Evolutionary conservation across 2,329 filamentous ascomycete species (phyloP).

Genomic region (Diaporthe eres): DNA sequence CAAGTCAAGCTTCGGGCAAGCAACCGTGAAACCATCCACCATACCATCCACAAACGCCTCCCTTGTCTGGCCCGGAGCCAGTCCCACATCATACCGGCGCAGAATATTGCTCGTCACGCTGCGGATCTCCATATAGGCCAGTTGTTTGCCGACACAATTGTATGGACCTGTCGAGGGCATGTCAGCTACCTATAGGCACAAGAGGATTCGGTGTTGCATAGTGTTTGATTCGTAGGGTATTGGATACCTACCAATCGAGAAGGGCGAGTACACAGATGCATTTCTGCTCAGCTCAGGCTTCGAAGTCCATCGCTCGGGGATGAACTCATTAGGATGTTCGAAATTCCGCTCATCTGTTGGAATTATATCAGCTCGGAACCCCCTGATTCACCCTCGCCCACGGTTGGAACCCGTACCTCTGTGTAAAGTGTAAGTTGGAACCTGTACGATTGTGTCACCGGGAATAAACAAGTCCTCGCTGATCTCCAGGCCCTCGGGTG

Average conservation of each 20-base stretch:
- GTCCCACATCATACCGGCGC: constrained; percentile 24
- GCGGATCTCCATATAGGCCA: constrained; percentile 40
- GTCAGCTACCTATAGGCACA: background rate
- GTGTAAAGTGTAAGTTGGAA: constrained; percentile 33
- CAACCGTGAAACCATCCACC: constrained; percentile 38
- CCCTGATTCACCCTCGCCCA: background rate
- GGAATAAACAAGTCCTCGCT: constrained; percentile 34
- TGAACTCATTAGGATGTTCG: constrained; percentile 46
- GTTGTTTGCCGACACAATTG: constrained; percentile 38
- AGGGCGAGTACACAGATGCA: constrained; percentile 38
- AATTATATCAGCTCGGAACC: background rate
- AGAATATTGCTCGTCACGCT: constrained; percentile 32
- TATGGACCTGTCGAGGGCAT: constrained; percentile 27
- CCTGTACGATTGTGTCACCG: constrained; percentile 30
- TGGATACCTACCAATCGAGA: constrained; percentile 31
- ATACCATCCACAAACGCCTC: constrained; percentile 30
- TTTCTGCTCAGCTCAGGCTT: constrained; percentile 48
- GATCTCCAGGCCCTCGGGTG: constrained; percentile 30
- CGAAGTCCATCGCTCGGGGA: constrained; percentile 53
- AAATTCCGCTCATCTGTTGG: constrained; percentile 42
- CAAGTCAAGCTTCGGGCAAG: constrained; percentile 34
- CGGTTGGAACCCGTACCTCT: background rate
- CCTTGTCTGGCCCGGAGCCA: constrained; percentile 37
- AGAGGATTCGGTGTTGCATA: background rate
- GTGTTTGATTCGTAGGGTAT: background rate